Evolutionary conservation across 306 rosid genomes (phyloP).

Genomic region (Quercus wislizeni): DNA sequence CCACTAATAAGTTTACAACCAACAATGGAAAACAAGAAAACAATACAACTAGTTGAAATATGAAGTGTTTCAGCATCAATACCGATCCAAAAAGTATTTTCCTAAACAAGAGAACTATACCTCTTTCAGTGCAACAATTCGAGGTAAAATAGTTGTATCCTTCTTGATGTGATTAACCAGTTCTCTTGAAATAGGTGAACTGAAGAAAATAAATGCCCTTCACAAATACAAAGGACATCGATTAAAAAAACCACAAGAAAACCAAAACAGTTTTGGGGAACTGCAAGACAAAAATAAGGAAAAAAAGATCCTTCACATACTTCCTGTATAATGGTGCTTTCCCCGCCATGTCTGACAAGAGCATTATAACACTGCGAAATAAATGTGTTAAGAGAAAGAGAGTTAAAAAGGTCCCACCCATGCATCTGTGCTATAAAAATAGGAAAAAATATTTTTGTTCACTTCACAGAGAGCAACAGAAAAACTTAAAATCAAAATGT

Average conservation of each 20-base stretch:
- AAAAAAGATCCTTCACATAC: conserved; percentile 47
- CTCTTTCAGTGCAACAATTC: conserved; percentile 88
- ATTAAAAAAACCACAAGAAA: conserved; percentile 17
- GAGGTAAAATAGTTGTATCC: conserved; percentile 65
- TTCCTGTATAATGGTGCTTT: conserved; percentile 84
- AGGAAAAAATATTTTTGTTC: not conserved
- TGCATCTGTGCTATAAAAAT: conserved; percentile 8
- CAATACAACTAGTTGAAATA: conserved; percentile 9
- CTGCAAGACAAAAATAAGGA: not conserved
- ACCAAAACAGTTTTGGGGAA: conserved; percentile 7
- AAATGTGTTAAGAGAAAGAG: conserved; percentile 27
- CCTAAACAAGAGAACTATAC: conserved; percentile 36
- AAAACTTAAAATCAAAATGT: too few species aligned
- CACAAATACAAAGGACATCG: conserved; percentile 34
- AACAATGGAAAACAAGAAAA: not conserved
- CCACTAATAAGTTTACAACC: not conserved
- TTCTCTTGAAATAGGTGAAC: conserved; percentile 77
- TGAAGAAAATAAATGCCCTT: conserved; percentile 97
- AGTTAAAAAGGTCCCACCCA: conserved; percentile 16
- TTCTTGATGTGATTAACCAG: conserved; percentile 69
- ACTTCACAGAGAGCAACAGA: too few species aligned
- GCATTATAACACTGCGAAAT: conserved; percentile 74
- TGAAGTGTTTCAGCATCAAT: conserved; percentile 9
- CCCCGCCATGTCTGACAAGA: conserved; percentile 95
- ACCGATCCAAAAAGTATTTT: conserved; percentile 20